phyloP scores from a whole-genome alignment of 371 early-diverging fungal species.

The Mortierella sp. region DNA sequence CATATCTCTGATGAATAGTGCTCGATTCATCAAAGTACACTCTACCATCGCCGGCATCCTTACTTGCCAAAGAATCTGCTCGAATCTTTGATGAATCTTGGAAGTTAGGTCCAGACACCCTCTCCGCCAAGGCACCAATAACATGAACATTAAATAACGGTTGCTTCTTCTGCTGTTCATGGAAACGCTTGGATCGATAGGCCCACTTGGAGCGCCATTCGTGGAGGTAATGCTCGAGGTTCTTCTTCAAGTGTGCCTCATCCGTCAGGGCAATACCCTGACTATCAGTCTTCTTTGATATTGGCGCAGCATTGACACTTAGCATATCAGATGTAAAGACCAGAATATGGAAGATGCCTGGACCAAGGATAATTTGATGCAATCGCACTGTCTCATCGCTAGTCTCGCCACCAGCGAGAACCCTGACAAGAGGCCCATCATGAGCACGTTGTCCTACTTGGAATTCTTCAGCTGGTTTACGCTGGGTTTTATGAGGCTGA shows the following conservation, averaged over 20 bases:
- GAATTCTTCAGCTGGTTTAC: constrained; percentile 15
- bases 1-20: constrained; percentile 37
- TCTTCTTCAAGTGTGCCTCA: constrained; percentile 16
- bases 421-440: constrained; percentile 33
- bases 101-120: constrained; percentile 10
- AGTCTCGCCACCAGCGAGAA: constrained; percentile 14
- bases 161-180: constrained; percentile 5
- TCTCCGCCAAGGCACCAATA: constrained; percentile 32
- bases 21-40: constrained; percentile 21
- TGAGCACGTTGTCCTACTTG: constrained; percentile 52
- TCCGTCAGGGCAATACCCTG: constrained; percentile 17
- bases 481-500: constrained; percentile 37
- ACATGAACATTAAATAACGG: constrained; percentile 42
- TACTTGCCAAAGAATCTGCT: constrained; percentile 26
- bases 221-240: constrained; percentile 22
- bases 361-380: constrained; percentile 36
- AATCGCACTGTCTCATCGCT: constrained; percentile 20
- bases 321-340: constrained; percentile 49
- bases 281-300: constrained; percentile 5
- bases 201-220: constrained; percentile 34
- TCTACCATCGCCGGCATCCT: constrained; percentile 29
- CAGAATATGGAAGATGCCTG: constrained; percentile 47
- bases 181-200: constrained; percentile 9
- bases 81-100: constrained; percentile 28
- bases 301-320: constrained; percentile 2